Evolutionary conservation across 192 early-diverging fungal genomes (phyloP).

Genomic region (Haplosporangium gracile): DNA sequence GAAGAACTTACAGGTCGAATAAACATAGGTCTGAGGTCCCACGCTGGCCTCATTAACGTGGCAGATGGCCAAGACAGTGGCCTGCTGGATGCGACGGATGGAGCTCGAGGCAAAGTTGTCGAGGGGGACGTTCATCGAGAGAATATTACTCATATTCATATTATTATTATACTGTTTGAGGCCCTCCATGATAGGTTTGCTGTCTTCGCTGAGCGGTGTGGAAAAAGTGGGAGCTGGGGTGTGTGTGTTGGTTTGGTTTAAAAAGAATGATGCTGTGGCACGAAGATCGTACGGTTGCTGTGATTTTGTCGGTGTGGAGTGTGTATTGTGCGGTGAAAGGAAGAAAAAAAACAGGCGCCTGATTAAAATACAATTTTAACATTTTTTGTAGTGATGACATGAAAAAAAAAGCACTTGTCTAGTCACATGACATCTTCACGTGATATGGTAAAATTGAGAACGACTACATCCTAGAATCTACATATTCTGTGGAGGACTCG

Average conservation of each 20-base stretch:
- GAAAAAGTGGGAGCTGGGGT: slow-evolving; percentile 33
- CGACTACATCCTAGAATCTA: too few relatives aligned
- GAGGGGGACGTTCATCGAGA: slow-evolving; percentile 33
- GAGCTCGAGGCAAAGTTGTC: slow-evolving; percentile 44
- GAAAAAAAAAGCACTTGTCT: not conserved
- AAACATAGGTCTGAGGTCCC: slow-evolving; percentile 49
- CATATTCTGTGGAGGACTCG: too few relatives aligned
- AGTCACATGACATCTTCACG: too few relatives aligned
- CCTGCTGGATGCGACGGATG: slow-evolving; percentile 16
- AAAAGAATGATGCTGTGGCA: not conserved
- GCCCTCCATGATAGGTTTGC: slow-evolving; percentile 58
- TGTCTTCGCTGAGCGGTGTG: slow-evolving; percentile 57
- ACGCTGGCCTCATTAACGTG: slow-evolving; percentile 39
- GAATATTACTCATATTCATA: slow-evolving; percentile 37
- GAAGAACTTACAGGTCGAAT: slow-evolving; percentile 51
- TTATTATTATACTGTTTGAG: slow-evolving; percentile 46
- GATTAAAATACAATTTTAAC: not conserved
- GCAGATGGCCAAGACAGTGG: slow-evolving; percentile 47
- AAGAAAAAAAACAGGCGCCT: not conserved
- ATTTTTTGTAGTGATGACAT: too few relatives aligned
- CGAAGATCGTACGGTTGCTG: slow-evolving; percentile 1
- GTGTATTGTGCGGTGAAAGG: not conserved
- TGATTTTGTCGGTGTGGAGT: not conserved
- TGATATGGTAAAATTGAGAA: too few relatives aligned
- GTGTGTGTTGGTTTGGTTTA: not conserved